Evolutionary conservation across 805 yeast species (phyloP).

Genomic region (Zygosaccharomyces bisporus): DNA sequence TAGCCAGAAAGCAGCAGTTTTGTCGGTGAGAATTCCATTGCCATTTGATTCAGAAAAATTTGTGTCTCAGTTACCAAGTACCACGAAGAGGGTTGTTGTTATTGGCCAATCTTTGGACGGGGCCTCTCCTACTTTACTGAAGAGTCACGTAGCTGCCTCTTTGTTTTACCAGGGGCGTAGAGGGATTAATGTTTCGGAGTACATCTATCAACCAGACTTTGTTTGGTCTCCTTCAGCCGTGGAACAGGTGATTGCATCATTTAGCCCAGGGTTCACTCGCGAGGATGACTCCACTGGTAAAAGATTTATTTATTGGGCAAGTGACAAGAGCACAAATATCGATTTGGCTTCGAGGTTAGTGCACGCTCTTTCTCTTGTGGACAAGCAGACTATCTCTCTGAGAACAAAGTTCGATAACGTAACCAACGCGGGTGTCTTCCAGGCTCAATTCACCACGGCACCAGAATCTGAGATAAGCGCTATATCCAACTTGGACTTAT

Average conservation of each 20-base stretch:
- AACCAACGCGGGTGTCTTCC: slow-evolving; percentile 69
- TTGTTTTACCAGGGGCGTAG: slow-evolving; percentile 45
- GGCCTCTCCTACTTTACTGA: slow-evolving; percentile 45
- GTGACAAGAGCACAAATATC: slow-evolving; percentile 56
- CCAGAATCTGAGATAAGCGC: slow-evolving; percentile 21
- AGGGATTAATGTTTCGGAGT: slow-evolving; percentile 47
- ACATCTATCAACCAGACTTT: slow-evolving; percentile 48
- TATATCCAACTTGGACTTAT: slow-evolving; percentile 45
- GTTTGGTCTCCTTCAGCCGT: slow-evolving; percentile 55
- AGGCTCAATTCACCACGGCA: slow-evolving; percentile 53
- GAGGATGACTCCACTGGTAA: slow-evolving; percentile 27
- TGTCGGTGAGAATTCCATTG: slow-evolving; percentile 70
- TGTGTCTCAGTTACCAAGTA: slow-evolving; percentile 51
- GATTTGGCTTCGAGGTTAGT: slow-evolving; percentile 62
- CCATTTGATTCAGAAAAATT: slow-evolving; percentile 72
- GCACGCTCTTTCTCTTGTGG: slow-evolving; percentile 63
- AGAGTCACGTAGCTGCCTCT: slow-evolving; percentile 70
- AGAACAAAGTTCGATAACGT: slow-evolving; percentile 70
- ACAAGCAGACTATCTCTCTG: slow-evolving; percentile 47
- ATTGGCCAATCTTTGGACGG: slow-evolving; percentile 52
- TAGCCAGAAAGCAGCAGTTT: slow-evolving; percentile 52
- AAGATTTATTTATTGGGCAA: slow-evolving; percentile 56
- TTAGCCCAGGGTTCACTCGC: slow-evolving; percentile 24
- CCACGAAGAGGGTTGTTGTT: slow-evolving; percentile 60
- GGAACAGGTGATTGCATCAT: slow-evolving; percentile 46